Evolutionary conservation across 352 stramenopile genomes (phyloP), one percentile per base, ranked within the genome.

Genomic region (Phytophthora lateralis): DNA sequence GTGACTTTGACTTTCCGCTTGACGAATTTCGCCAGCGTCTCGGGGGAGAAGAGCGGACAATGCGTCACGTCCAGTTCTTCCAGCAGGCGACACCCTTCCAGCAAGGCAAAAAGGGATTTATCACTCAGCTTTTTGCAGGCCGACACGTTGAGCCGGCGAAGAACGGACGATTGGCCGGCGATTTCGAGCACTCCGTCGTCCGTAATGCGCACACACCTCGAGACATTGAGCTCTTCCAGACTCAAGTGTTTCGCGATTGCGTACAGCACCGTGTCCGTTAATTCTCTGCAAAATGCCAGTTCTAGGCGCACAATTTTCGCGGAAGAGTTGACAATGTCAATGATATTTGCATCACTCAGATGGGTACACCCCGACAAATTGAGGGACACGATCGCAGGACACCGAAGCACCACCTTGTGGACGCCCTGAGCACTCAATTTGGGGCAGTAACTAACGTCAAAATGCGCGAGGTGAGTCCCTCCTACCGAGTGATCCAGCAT

Each of bases 381-480:
- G 2, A 98, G 70, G n/a, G 80, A 77, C 3, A 80, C 67, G 15
- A 98, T 76, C 6, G 71, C 69, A 4, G 67, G 58, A 48, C 85
- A 93, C 11, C 75, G 71, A 1, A 78, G 54, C 4, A 90, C 78
- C 5, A 98, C 58, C 17, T 66, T 21, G 10, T 76, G 63, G n/a
- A 97, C 70, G 1, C 73, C 77, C 3, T 27, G 30, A 1, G 83
- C 71, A 1, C 72, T 90, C 17, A 98, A 60, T 15, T 83, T 65
- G 2, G 76, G 64, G 56, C 90, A 97, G 52, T 94, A 96, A 38
- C 80, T 88, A 10, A 97, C 50, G 61, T 97, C 84, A 10, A 97
- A 46, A 14, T 75, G 73, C 21, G 58, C 58, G 4, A 98, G 53
- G 2, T 67, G 47, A 3, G 63, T 43, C 1, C 85, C 85, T 44